Evolutionary conservation across 148 eudicot species (phyloP).

Genomic region (Salicornia ramosissima): DNA sequence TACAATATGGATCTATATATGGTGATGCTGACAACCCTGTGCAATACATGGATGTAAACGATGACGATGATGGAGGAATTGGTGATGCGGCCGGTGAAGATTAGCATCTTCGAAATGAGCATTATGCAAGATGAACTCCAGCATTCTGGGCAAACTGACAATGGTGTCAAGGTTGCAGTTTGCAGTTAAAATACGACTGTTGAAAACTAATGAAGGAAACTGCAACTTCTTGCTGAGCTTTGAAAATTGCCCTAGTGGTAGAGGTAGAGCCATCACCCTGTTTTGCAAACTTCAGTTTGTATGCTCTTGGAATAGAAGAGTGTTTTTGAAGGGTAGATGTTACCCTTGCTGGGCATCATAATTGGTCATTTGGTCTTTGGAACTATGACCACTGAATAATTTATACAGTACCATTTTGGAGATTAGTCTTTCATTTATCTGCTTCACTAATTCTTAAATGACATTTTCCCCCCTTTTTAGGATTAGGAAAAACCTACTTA

Average conservation of each 20-base stretch:
- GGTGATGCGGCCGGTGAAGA: constrained; percentile 53
- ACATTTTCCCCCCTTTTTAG: no score
- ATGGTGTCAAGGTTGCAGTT: background rate
- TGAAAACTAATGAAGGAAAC: background rate
- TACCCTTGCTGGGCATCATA: background rate
- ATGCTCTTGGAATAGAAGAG: background rate
- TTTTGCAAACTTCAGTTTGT: background rate
- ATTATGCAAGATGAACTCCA: background rate
- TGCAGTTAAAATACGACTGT: background rate
- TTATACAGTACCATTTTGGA: background rate
- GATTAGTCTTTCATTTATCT: background rate
- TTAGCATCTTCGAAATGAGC: constrained; percentile 26
- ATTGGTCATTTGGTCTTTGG: background rate
- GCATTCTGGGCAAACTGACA: background rate
- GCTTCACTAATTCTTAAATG: no score
- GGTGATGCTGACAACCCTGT: constrained; percentile 33
- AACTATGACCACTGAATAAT: no score
- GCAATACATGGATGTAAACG: constrained; percentile 25
- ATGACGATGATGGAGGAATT: constrained; percentile 41
- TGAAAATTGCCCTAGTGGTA: background rate
- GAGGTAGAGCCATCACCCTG: background rate
- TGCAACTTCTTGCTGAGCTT: background rate
- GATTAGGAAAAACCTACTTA: no score
- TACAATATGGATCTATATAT: constrained; percentile 18
- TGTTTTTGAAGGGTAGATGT: background rate